phyloP scores from a whole-genome alignment of 495 filamentous ascomycete species.

The Penicillium cataractarum region DNA sequence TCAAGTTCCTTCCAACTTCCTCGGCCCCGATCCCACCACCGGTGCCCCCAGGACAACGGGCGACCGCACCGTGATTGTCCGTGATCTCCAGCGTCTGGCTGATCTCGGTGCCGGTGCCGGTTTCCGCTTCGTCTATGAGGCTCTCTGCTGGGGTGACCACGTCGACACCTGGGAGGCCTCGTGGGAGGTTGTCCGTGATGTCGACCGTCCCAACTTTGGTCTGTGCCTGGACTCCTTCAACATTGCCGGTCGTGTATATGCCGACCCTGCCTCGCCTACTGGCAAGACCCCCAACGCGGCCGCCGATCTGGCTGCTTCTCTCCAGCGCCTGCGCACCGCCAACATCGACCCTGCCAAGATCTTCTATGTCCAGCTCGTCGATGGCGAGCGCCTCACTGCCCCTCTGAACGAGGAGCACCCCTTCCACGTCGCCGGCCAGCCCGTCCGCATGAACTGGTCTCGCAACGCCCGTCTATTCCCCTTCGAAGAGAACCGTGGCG shows the following conservation, averaged over 20 bases:
- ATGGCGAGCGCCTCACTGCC: conserved; percentile 64
- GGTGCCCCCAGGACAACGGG: conserved; percentile 48
- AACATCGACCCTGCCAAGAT: conserved; percentile 69
- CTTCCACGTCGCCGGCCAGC: conserved; percentile 65
- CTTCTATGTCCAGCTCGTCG: conserved; percentile 80
- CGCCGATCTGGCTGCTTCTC: conserved; percentile 56
- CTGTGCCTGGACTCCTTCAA: conserved; percentile 83
- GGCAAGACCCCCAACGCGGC: conserved; percentile 64
- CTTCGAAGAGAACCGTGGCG: conserved; percentile 69
- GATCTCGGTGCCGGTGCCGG: conserved; percentile 58
- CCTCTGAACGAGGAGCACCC: conserved; percentile 66
- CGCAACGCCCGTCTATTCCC: conserved; percentile 78
- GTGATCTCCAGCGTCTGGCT: conserved; percentile 66
- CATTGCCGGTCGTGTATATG: conserved; percentile 74
- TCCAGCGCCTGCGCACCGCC: conserved; percentile 55
- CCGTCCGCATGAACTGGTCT: conserved; percentile 77
- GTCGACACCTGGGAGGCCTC: conserved; percentile 73
- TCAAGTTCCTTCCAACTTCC: conserved; percentile 74
- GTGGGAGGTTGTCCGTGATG: conserved; percentile 68
- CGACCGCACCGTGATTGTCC: conserved; percentile 60
- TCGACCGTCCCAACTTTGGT: conserved; percentile 74
- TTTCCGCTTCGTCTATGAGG: conserved; percentile 77
- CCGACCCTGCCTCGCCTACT: conserved; percentile 60
- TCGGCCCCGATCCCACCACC: conserved; percentile 52
- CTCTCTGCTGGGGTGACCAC: conserved; percentile 74